A percentile compares a stretch with the other conserved stretches of the same genome.
phyloP scores from a whole-genome alignment of 768 basidiomycete genomes.

The Suillus spraguei region DNA sequence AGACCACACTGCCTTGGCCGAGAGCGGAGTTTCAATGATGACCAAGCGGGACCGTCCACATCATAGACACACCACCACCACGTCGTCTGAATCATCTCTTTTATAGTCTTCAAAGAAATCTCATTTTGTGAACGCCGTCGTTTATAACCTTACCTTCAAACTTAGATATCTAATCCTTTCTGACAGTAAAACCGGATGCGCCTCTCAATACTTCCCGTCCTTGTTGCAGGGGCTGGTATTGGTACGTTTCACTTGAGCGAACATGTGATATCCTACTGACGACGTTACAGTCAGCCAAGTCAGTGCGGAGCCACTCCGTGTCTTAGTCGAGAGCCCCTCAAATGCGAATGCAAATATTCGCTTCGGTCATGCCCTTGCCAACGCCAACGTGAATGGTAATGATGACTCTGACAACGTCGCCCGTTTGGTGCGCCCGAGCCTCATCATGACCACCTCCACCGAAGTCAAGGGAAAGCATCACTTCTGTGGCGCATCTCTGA shows the following conservation, averaged over 20 bases:
- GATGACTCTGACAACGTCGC: conserved; percentile 25
- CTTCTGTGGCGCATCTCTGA: conserved; percentile 38
- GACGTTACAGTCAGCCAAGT: conserved; percentile 37
- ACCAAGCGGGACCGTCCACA: not conserved
- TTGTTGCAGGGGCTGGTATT: conserved; percentile 39
- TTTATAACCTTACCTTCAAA: not conserved
- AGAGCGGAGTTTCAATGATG: conserved; percentile 1
- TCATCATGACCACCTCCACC: conserved; percentile 14
- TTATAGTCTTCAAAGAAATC: conserved; percentile 1
- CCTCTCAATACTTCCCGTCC: conserved; percentile 37
- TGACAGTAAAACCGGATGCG: conserved; percentile 33
- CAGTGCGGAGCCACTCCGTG: conserved; percentile 51
- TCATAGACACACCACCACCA: not conserved
- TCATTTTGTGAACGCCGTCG: not conserved
- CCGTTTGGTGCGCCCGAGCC: conserved; percentile 19
- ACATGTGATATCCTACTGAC: not conserved
- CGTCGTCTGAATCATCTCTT: not conserved
- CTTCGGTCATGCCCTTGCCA: conserved; percentile 40
- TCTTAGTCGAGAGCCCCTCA: conserved; percentile 39
- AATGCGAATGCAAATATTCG: conserved; percentile 36
- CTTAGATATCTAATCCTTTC: not conserved
- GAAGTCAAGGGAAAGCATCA: conserved; percentile 26
- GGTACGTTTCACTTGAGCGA: conserved; percentile 24
- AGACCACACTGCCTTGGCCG: not conserved
- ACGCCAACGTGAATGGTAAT: conserved; percentile 31